These are phyloP conservation scores for Solanum infundibuliforme DNA, from an alignment of 257 asterid species.

Conservation along the genomic window DNA sequence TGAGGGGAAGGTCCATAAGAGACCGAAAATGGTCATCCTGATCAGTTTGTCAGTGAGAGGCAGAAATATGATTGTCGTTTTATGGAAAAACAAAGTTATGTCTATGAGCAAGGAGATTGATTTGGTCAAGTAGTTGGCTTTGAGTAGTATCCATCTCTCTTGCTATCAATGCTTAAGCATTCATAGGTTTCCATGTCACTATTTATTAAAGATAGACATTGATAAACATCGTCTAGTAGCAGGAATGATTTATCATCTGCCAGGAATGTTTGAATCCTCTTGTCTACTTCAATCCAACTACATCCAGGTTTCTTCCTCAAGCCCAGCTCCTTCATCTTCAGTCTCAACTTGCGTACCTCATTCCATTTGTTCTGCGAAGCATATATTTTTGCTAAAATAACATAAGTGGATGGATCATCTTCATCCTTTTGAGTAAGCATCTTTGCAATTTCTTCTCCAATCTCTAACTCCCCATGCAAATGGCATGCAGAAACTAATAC, in stretches of 20 bases:
- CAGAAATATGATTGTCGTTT: neutral
- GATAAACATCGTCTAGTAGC: constrained; percentile 30
- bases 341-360: constrained; percentile 37
- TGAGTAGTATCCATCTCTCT: neutral
- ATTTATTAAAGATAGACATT: constrained; percentile 34
- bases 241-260: constrained; percentile 40
- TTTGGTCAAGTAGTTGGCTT: neutral
- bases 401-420: constrained; percentile 48
- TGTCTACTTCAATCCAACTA: constrained; percentile 73
- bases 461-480: constrained; percentile 38
- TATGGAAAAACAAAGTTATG: neutral
- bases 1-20: neutral
- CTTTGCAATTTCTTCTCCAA: constrained; percentile 51
- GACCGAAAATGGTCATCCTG: neutral
- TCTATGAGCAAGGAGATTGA: neutral
- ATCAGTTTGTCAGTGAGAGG: neutral
- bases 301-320: constrained; percentile 57
- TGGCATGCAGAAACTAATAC: constrained; percentile 51
- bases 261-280: constrained; percentile 37
- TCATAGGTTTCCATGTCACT: constrained; percentile 45
- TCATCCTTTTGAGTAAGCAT: constrained; percentile 37
- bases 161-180: neutral
- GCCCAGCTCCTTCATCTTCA: constrained; percentile 53
- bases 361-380: constrained; percentile 50
- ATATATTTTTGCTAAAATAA: constrained; percentile 54